Evolutionary conservation across 352 stramenopile genomes (phyloP), one percentile per base, ranked within the genome.

Genomic region (Phytopythium oedochilum): DNA sequence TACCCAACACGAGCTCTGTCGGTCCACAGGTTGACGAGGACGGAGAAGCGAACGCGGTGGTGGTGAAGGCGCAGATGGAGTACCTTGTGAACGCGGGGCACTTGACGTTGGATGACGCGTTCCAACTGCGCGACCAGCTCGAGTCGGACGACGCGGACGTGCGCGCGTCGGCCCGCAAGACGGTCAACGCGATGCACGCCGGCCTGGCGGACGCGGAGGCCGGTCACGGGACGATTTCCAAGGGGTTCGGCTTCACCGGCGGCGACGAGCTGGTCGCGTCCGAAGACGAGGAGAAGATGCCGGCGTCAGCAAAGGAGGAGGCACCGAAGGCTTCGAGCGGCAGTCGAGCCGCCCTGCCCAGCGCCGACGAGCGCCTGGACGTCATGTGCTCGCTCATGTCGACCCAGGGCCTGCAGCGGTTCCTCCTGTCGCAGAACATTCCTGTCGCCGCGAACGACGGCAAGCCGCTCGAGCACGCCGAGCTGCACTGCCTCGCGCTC

Each of bases 331-430:
- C 6, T 2, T 7, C 49, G 10, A 38, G 23, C 23, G 15, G 14
- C 32, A 38, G 22, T 31, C 22, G 22, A 4, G 9, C 14, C 14
- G 23, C 12, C 1, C 42, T 25, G 7, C 42, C 10, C 2, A n/a
- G 4, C 20, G 57, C 36, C 9, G 58, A 71, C 20, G 55, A 70
- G 35, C 71, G 82, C 25, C 60, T 94, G 36, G 79, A 94, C 66
- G 84, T 87, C 23, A 62, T 94, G 50, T 92, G 84, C 60, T 94
- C 84, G 14, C 57, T 94, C 5, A 59, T 94, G 56, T 94, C 84
- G 3, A 73, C 71, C 3, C 61, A 83, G 14, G 82, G 78, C 0
- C 53, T 94, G n/a, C 73, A 77, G 23, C 67, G 74, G 22, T 91
- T 82, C 52, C 62, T 92, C 1, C 57, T 83, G 47, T 56, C 69